Percentiles rank a stretch among this genome's conserved stretches.
Conservation (phyloP, 306 rosid species). For the Cercis canadensis region DNA sequence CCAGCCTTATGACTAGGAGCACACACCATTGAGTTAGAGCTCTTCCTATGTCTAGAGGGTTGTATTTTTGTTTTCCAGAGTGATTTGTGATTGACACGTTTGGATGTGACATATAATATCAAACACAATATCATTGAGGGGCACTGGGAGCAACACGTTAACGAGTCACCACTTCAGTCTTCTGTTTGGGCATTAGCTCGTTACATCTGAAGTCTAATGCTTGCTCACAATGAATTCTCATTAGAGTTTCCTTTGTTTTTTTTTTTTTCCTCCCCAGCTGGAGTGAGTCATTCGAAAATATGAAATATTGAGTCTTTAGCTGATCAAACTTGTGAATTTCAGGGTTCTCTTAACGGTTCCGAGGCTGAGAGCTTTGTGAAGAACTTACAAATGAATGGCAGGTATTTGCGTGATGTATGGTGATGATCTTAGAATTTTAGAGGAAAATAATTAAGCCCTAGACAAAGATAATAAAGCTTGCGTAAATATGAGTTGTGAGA, state of each 20-base stretch:
- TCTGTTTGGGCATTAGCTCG: not conserved
- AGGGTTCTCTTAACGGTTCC: slow-evolving; percentile 91
- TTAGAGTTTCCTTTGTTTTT: slow-evolving; percentile 1
- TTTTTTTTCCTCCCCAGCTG: not conserved
- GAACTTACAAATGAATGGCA: slow-evolving; percentile 81
- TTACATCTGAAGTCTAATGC: not conserved
- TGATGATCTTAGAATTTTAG: slow-evolving; percentile 41
- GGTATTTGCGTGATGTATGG: slow-evolving; percentile 99
- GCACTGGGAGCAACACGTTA: slow-evolving; percentile 5
- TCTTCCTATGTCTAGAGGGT: too few species aligned
- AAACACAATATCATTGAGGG: slow-evolving; percentile 1
- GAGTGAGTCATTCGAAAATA: not conserved
- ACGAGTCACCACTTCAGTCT: slow-evolving; percentile 1
- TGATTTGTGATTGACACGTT: slow-evolving; percentile 12
- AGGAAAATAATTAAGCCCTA: not conserved
- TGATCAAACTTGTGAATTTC: slow-evolving; percentile 44
- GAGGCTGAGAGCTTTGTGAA: slow-evolving; percentile 93
- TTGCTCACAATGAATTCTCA: not conserved
- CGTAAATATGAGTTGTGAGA: slow-evolving; percentile 33
- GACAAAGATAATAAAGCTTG: slow-evolving; percentile 11
- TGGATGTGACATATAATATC: slow-evolving; percentile 12
- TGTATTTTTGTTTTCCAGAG: too few species aligned
- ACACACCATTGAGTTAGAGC: too few species aligned
- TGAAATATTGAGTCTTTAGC: not conserved
- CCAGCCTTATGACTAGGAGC: too few species aligned